Conservation (phyloP, 257 asterid species). For the Solanum boliviense region DNA sequence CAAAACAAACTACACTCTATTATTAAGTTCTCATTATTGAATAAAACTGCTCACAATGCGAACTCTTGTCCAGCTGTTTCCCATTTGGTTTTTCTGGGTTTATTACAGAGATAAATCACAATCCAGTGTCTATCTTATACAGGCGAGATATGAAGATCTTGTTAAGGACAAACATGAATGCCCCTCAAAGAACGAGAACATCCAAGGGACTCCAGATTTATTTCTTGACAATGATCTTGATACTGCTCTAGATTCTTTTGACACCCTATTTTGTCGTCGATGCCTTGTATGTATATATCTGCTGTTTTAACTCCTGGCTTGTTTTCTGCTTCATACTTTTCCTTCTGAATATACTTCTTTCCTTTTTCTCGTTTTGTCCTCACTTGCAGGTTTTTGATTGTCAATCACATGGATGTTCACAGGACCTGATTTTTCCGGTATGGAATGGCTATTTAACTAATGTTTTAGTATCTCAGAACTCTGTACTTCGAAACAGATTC, state of each 20-base stretch:
- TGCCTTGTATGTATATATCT: slow-evolving; percentile 57
- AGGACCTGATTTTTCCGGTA: slow-evolving; percentile 78
- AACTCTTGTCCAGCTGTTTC: slow-evolving; percentile 65
- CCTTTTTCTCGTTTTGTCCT: slow-evolving; percentile 6
- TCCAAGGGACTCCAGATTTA: slow-evolving; percentile 47
- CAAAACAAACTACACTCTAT: neutral
- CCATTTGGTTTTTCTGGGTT: slow-evolving; percentile 38
- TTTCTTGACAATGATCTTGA: slow-evolving; percentile 80
- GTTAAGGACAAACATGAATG: slow-evolving; percentile 25
- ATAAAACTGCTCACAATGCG: slow-evolving; percentile 49
- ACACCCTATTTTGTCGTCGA: slow-evolving; percentile 89
- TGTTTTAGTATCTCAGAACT: neutral
- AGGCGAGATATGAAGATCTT: slow-evolving; percentile 85
- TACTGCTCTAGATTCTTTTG: slow-evolving; percentile 89
- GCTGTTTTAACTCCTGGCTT: neutral
- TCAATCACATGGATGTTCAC: slow-evolving; percentile 92
- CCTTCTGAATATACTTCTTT: neutral
- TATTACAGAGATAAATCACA: slow-evolving; percentile 59
- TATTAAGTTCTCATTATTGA: slow-evolving; percentile 12
- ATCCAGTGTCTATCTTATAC: slow-evolving; percentile 61
- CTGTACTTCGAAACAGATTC: neutral
- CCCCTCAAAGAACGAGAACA: slow-evolving; percentile 25
- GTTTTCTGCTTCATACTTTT: neutral
- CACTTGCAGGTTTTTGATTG: slow-evolving; percentile 86
- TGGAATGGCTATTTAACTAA: neutral